Evolutionary conservation across 306 rosid genomes (phyloP).

Genomic region (Morella rubra): DNA sequence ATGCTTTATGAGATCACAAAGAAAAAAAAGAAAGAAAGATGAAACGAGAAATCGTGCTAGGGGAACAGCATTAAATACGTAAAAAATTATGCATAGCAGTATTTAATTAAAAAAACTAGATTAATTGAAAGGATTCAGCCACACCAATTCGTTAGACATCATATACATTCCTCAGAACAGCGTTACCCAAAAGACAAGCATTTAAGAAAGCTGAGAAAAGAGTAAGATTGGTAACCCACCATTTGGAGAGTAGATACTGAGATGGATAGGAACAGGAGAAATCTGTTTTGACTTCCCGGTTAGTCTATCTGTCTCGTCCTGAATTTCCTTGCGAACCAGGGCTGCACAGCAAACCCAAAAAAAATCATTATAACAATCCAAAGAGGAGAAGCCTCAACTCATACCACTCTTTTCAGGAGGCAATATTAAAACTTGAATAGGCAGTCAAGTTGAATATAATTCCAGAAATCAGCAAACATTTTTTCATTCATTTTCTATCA

Average conservation of each 20-base stretch:
- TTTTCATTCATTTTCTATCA: no score
- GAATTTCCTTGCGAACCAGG: conserved; percentile 82
- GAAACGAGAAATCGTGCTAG: no score
- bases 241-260: conserved; percentile 90
- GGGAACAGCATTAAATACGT: background rate
- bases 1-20: no score
- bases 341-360: conserved; percentile 47
- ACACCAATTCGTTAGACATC: background rate
- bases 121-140: background rate
- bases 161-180: background rate
- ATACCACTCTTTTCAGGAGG: background rate
- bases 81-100: background rate
- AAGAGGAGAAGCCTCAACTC: no score
- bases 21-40: no score
- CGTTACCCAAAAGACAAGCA: background rate
- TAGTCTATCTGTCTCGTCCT: conserved; percentile 91
- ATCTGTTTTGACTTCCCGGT: conserved; percentile 86
- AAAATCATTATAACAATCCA: conserved; percentile 10
- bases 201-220: background rate
- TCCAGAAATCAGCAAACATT: background rate
- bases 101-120: background rate
- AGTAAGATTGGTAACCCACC: conserved; percentile 46
- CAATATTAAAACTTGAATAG: background rate
- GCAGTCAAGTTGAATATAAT: background rate
- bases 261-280: conserved; percentile 94